Evolutionary conservation across 2,329 filamentous ascomycete genomes (phyloP).

Genomic region (Alternaria angustiovoidea): DNA sequence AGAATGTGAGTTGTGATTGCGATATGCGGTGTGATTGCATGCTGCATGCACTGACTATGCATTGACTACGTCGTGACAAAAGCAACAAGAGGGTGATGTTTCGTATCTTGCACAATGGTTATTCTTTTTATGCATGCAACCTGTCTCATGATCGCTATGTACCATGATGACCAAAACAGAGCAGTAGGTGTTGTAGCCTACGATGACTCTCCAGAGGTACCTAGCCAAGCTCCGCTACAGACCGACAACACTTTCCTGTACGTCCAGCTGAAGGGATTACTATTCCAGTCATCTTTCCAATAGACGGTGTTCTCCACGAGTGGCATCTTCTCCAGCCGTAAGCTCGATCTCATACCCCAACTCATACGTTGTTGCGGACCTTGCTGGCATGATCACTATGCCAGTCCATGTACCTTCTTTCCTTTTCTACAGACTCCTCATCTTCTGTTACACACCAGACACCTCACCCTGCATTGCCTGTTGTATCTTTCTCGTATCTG

Average conservation of each 20-base stretch:
- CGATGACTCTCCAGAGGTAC: too few species aligned
- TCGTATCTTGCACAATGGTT: neutral
- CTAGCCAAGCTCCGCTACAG: too few species aligned
- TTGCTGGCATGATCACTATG: neutral
- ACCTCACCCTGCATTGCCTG: neutral
- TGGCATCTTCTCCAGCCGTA: neutral
- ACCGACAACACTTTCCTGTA: neutral
- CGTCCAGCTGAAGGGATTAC: neutral
- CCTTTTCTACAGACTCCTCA: neutral
- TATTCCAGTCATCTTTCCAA: too few species aligned
- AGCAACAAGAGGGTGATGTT: neutral
- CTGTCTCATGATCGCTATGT: neutral
- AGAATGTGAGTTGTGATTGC: neutral
- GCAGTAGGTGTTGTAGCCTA: neutral
- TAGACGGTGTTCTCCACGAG: neutral
- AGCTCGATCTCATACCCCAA: neutral
- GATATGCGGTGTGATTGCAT: neutral
- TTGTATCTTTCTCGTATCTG: neutral
- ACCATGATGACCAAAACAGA: neutral
- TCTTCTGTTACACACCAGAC: neutral
- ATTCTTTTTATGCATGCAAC: neutral
- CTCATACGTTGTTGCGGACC: neutral
- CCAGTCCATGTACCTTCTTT: neutral
- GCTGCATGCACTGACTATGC: slow-evolving; percentile 2
- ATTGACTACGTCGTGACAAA: neutral